A percentile compares a stretch with the other conserved stretches of the same genome.
Evolutionary conservation across 2,329 filamentous ascomycete species (phyloP).

Genomic region (Penicillium occitanis): DNA sequence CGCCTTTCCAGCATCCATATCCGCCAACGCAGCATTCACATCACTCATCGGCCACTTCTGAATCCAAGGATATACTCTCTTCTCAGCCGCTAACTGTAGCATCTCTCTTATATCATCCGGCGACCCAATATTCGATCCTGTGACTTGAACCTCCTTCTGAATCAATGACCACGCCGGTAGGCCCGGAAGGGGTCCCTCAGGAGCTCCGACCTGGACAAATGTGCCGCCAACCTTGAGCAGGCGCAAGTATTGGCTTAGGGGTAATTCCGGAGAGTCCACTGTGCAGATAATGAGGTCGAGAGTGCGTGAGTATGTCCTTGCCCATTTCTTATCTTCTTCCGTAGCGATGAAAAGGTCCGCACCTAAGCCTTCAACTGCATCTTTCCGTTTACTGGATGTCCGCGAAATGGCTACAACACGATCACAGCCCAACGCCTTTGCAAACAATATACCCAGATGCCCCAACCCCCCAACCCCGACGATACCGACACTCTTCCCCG

Average conservation of each 20-base stretch:
- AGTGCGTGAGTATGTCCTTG: slow-evolving; percentile 46
- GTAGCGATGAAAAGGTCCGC: slow-evolving; percentile 59
- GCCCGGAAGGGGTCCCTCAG: slow-evolving; percentile 57
- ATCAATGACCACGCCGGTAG: slow-evolving; percentile 62
- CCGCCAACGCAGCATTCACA: slow-evolving; percentile 44
- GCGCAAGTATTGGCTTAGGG: slow-evolving; percentile 60
- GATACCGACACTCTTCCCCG: slow-evolving; percentile 68
- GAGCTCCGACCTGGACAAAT: slow-evolving; percentile 67
- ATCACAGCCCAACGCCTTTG: slow-evolving; percentile 68
- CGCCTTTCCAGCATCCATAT: slow-evolving; percentile 49
- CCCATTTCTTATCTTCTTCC: slow-evolving; percentile 57
- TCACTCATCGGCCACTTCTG: slow-evolving; percentile 44
- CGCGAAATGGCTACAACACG: slow-evolving; percentile 59
- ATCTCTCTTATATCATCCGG: slow-evolving; percentile 46
- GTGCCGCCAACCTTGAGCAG: slow-evolving; percentile 60
- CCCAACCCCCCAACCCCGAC: slow-evolving; percentile 69
- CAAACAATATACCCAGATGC: slow-evolving; percentile 70
- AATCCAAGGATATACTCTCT: slow-evolving; percentile 46
- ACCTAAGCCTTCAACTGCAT: slow-evolving; percentile 52
- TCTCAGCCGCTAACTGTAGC: slow-evolving; percentile 45
- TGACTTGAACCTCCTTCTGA: slow-evolving; percentile 54
- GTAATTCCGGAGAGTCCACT: slow-evolving; percentile 62
- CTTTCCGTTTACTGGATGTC: slow-evolving; percentile 50
- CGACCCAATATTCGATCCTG: slow-evolving; percentile 49
- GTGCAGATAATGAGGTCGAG: slow-evolving; percentile 60